phyloP scores from a whole-genome alignment of 768 basidiomycete species.

The Fibroporia radiculosa region DNA sequence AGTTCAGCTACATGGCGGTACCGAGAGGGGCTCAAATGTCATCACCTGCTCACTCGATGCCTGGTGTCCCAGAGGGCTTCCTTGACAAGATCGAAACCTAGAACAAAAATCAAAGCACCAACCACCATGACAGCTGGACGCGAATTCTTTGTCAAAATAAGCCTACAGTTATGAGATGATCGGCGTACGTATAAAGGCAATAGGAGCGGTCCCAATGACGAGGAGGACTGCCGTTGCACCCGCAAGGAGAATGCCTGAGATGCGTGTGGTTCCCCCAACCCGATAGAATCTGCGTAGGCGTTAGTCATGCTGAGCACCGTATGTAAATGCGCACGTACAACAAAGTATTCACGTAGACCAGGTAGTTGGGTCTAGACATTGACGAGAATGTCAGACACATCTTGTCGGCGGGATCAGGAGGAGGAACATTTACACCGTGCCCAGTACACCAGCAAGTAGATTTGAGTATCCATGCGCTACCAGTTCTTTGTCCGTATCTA shows the following conservation, averaged over 20 bases:
- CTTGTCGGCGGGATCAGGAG: neutral
- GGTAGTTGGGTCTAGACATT: slow-evolving; percentile 61
- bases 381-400: neutral
- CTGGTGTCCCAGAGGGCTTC: slow-evolving; percentile 97
- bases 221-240: slow-evolving; percentile 63
- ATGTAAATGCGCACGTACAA: slow-evolving; percentile 37
- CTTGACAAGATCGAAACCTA: slow-evolving; percentile 90
- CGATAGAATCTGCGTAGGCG: slow-evolving; percentile 65
- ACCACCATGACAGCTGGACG: slow-evolving; percentile 81
- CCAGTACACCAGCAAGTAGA: slow-evolving; percentile 67
- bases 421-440: slow-evolving; percentile 60
- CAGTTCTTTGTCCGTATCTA: slow-evolving; percentile 89
- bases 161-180: neutral
- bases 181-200: slow-evolving; percentile 82
- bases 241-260: slow-evolving; percentile 83
- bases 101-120: slow-evolving; percentile 84
- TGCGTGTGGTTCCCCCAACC: slow-evolving; percentile 79
- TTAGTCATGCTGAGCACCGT: neutral
- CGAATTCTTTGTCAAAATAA: neutral
- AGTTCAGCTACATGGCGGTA: no score
- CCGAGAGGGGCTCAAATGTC: no score
- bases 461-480: slow-evolving; percentile 92
- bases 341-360: slow-evolving; percentile 83
- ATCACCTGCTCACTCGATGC: slow-evolving; percentile 73
- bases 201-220: slow-evolving; percentile 79